Evolutionary conservation across 1,139 yeast genomes (phyloP).

Genomic region (Yamadazyma triangularis): DNA sequence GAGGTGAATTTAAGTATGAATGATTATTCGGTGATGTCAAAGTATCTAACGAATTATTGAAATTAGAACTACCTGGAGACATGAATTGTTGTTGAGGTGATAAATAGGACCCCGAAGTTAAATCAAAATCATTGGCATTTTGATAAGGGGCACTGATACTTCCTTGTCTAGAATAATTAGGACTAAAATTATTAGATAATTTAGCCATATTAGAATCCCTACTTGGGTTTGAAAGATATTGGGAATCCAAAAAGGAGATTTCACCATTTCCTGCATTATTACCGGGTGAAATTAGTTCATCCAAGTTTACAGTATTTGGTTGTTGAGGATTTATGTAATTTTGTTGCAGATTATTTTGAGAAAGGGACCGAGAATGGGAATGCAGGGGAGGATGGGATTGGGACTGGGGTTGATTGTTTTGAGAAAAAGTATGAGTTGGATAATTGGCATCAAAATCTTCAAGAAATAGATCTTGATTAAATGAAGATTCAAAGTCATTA

Average conservation of each 20-base stretch:
- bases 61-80: constrained; percentile 17
- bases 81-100: constrained; percentile 23
- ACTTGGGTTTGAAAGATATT: constrained; percentile 40
- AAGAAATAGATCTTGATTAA: constrained; percentile 30
- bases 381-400: constrained; percentile 5
- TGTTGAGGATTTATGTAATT: constrained; percentile 4
- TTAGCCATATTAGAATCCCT: constrained; percentile 10
- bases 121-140: constrained; percentile 14
- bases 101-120: constrained; percentile 19
- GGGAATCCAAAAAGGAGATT: constrained; percentile 29
- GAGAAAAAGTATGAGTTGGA: neutral
- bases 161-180: constrained; percentile 28
- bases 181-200: constrained; percentile 19
- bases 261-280: constrained; percentile 11
- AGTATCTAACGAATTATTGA: constrained; percentile 24
- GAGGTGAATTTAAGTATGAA: constrained; percentile 36
- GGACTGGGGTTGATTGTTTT: neutral
- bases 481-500: constrained; percentile 9
- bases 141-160: constrained; percentile 25
- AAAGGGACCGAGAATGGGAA: constrained; percentile 7
- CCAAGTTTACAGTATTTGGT: constrained; percentile 20
- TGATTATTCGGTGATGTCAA: constrained; percentile 25
- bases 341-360: constrained; percentile 11
- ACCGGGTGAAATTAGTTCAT: constrained; percentile 35
- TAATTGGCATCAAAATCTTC: constrained; percentile 27